Percentiles rank a stretch among this genome's conserved stretches.
These are phyloP conservation scores for Holtermannia corniformis DNA, from an alignment of 768 basidiomycete genomes.

Conservation along the genomic window DNA sequence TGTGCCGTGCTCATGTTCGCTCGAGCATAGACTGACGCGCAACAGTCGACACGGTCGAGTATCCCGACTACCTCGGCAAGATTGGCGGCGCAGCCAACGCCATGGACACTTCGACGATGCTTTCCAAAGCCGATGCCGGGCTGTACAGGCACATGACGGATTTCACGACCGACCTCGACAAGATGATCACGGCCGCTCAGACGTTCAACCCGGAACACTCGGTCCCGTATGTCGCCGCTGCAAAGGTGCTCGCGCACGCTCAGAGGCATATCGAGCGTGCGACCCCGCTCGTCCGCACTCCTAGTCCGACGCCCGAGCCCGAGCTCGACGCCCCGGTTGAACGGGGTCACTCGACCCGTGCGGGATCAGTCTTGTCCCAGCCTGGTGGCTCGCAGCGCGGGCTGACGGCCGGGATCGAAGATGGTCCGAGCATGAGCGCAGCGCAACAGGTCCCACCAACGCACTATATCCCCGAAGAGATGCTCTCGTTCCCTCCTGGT, in stretches of 20 bases:
- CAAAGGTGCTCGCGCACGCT: slow-evolving; percentile 22
- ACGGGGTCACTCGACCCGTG: slow-evolving; percentile 4
- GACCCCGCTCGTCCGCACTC: slow-evolving; percentile 28
- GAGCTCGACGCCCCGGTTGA: slow-evolving; percentile 11
- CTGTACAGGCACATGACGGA: slow-evolving; percentile 32
- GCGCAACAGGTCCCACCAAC: slow-evolving; percentile 16
- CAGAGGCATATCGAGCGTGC: slow-evolving; percentile 28
- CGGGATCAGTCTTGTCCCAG: slow-evolving; percentile 5
- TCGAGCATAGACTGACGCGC: background rate
- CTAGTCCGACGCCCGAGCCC: slow-evolving; percentile 32
- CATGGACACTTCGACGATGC: slow-evolving; percentile 42
- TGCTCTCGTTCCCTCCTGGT: slow-evolving; percentile 35
- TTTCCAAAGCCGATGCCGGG: slow-evolving; percentile 29
- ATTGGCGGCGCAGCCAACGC: slow-evolving; percentile 41
- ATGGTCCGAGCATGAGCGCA: background rate
- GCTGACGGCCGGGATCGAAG: slow-evolving; percentile 2
- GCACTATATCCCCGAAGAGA: slow-evolving; percentile 29
- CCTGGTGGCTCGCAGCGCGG: background rate
- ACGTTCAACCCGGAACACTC: slow-evolving; percentile 35
- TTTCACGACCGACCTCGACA: slow-evolving; percentile 28
- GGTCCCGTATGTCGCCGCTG: slow-evolving; percentile 28
- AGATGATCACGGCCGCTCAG: slow-evolving; percentile 30
- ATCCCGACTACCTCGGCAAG: slow-evolving; percentile 36
- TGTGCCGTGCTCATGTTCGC: background rate
- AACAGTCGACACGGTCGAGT: slow-evolving; percentile 23